Percentiles rank a stretch among this genome's conserved stretches.
These are phyloP conservation scores for Mimosa bimucronata DNA, from an alignment of 306 rosid genomes.

Conservation along the genomic window DNA sequence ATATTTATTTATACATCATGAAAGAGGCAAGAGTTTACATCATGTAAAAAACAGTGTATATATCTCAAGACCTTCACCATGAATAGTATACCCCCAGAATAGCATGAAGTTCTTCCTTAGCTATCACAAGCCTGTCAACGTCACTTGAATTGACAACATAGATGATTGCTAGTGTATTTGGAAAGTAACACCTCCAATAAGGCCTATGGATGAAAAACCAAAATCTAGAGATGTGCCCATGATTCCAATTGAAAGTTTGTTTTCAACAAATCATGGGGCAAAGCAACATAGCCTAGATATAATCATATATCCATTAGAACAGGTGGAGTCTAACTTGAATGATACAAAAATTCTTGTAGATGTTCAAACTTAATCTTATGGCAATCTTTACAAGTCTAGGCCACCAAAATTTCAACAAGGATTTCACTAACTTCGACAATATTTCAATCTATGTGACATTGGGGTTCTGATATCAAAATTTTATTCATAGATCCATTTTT, in stretches of 20 bases:
- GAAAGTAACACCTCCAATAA: too few species aligned
- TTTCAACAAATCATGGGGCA: slow-evolving; percentile 19
- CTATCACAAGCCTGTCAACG: too few species aligned
- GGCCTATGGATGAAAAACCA: too few species aligned
- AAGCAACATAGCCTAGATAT: slow-evolving; percentile 20
- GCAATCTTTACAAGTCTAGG: slow-evolving; percentile 15
- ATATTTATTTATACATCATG: too few species aligned
- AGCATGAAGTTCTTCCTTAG: too few species aligned
- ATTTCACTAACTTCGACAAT: not conserved
- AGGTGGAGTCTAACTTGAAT: not conserved
- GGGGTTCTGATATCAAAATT: slow-evolving; percentile 16
- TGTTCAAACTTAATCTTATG: not conserved
- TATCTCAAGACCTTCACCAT: not conserved
- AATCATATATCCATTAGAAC: not conserved
- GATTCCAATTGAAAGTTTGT: slow-evolving; percentile 6
- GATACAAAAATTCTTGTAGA: slow-evolving; percentile 5
- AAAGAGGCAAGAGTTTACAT: not conserved
- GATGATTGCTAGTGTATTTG: too few species aligned
- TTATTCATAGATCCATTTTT: not conserved
- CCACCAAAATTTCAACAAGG: slow-evolving; percentile 17
- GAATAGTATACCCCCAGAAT: slow-evolving; percentile 72
- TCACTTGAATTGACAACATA: too few species aligned
- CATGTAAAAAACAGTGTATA: not conserved
- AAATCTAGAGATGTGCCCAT: slow-evolving; percentile 2
- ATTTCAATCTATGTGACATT: not conserved